Evolutionary conservation across 164 flowering plant genomes (phyloP), one percentile per base, ranked within the genome.

Genomic region (Sedum album): DNA sequence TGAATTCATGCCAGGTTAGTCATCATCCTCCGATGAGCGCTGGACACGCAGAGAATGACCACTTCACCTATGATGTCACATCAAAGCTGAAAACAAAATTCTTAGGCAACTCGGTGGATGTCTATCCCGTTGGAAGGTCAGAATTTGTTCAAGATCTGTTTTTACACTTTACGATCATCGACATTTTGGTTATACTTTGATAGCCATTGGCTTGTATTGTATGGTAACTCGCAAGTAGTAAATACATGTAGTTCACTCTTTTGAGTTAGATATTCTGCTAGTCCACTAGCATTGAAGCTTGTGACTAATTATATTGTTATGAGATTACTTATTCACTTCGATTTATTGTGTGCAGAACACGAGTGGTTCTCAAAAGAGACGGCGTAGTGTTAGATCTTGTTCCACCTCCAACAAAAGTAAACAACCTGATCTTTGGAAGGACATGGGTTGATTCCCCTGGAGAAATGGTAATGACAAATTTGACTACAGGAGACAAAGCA

Each of bases 401-500:
- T 18, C 96, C 96, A 41, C 92, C 96, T 73, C 89, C 84, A 31
- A 77, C 96, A 21, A 87, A 87, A 72, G 90, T 81, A 21, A 82
- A 86, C 79, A 89, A 89, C 70, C 73, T 89, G 41, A 89, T 89
- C 55, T 89, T 89, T 77, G 96, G 96, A 72, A 80, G 92, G 72
- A 89, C 96, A 10, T 89, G 92, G 92, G 75, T 82, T 61, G 92
- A 89, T 78, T 80, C 88, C 53, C 86, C 84, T 0, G 92, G 92
- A 51, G 92, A 89, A 71, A 89, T 89, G 96, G 79, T 89, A 38
- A 76, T 89, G 92, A 81, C 88, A 17, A 87, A 89, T 76, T 30
- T 86, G 77, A 86, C 92, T 4, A 89, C 96, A 15, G 92, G 92
- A n/a, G 96, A 89, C 73, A 87, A 89, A 78, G 92, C 75, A 36